These are phyloP conservation scores for Cordyceps javanica DNA, from an alignment of 2,329 filamentous ascomycete genomes.

Conservation along the genomic window DNA sequence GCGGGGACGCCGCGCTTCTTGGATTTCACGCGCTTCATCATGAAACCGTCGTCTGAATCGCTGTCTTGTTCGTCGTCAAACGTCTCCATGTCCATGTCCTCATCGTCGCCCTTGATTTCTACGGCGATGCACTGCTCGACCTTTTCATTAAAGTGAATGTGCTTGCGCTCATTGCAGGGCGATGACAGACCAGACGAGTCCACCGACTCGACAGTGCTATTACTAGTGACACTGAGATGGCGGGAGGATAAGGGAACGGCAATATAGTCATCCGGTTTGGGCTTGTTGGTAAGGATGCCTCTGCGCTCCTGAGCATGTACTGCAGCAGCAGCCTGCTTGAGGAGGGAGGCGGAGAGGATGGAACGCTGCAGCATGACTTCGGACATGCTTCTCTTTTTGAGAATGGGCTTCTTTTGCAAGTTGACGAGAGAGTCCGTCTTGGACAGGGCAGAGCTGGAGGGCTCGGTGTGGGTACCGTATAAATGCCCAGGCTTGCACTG, in stretches of 20 bases:
- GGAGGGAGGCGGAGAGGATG: constrained; percentile 76
- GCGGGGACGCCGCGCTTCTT: constrained; percentile 43
- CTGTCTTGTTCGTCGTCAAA: constrained; percentile 50
- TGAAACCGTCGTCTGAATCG: constrained; percentile 71
- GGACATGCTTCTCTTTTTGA: constrained; percentile 95
- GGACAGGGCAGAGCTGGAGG: constrained; percentile 31
- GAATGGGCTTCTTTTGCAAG: constrained; percentile 71
- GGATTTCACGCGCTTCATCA: constrained; percentile 67
- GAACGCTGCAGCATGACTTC: constrained; percentile 91
- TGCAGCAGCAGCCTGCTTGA: constrained; percentile 83
- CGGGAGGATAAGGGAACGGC: constrained; percentile 58
- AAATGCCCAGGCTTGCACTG: constrained; percentile 62
- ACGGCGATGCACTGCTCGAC: constrained; percentile 95
- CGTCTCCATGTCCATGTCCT: constrained; percentile 59
- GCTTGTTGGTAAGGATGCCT: constrained; percentile 50
- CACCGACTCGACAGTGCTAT: constrained; percentile 56
- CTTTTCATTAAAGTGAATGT: constrained; percentile 95
- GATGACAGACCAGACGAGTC: constrained; percentile 64
- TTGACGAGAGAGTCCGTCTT: constrained; percentile 60
- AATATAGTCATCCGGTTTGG: constrained; percentile 59
- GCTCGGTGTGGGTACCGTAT: constrained; percentile 24
- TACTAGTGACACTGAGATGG: constrained; percentile 55
- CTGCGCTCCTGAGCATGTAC: constrained; percentile 73
- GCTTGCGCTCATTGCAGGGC: constrained; percentile 63
- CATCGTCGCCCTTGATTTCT: constrained; percentile 74